Conservation (phyloP, 768 basidiomycete genomes). For the Amanita polypyramis region DNA sequence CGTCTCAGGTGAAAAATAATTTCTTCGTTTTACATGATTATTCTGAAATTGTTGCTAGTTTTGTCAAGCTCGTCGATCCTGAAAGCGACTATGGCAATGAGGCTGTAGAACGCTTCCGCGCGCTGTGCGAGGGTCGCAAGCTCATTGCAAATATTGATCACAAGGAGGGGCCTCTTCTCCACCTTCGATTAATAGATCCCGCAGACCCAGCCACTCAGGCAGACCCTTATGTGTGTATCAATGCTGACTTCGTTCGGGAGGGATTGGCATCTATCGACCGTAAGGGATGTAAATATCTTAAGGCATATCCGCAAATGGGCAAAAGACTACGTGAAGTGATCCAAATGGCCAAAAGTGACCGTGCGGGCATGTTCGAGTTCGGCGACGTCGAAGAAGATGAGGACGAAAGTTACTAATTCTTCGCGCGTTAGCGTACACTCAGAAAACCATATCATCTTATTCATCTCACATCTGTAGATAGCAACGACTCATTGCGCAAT, state of each 20-base stretch:
- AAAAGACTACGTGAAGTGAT: conserved; percentile 56
- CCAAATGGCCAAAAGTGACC: conserved; percentile 57
- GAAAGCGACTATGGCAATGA: conserved; percentile 85
- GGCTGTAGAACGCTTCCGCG: conserved; percentile 77
- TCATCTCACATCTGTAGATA: not conserved
- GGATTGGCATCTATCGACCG: conserved; percentile 77
- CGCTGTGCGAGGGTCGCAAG: conserved; percentile 84
- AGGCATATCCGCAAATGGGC: conserved; percentile 56
- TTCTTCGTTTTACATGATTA: not conserved
- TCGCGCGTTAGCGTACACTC: not conserved
- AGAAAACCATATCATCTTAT: not conserved
- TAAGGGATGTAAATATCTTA: conserved; percentile 64
- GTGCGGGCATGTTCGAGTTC: conserved; percentile 82
- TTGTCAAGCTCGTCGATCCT: conserved; percentile 71
- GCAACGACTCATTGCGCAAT: not conserved
- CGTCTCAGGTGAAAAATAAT: conserved; percentile 55
- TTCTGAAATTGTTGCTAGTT: conserved; percentile 35
- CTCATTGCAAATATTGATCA: conserved; percentile 94
- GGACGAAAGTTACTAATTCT: conserved; percentile 1
- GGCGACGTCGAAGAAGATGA: conserved; percentile 89
- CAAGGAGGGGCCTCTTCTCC: conserved; percentile 65
- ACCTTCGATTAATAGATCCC: conserved; percentile 91
- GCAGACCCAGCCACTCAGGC: conserved; percentile 53
- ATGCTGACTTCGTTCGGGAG: conserved; percentile 82
- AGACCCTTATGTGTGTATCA: conserved; percentile 72